Evolutionary conservation across 345 rosid genomes (phyloP), one percentile per base, ranked within the genome.

Genomic region (Euphorbia tirucalli): DNA sequence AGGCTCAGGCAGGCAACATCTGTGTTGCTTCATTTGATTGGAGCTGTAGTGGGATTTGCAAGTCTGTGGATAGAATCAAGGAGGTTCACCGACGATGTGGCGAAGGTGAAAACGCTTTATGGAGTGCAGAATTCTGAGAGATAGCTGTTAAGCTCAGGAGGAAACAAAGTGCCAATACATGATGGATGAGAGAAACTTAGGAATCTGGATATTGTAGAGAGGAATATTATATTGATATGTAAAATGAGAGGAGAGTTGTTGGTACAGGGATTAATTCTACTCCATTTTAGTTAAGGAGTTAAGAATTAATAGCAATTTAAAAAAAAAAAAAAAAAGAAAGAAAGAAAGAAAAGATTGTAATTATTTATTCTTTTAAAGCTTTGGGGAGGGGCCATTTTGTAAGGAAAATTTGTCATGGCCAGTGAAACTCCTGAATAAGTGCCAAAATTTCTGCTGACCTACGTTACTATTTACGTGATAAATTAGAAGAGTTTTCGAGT

Each of bases 1-100:
- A 89, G 74, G 97, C 94, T 25, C 98, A 91, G 76, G 98, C 98
- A 0, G 96, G 98, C 72, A 93, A 91, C 72, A 52, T 83, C 59
- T 93, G 97, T 24, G 91, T 88, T 75, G 98, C 98, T 74, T 92
- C 95, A 28, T 94, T 90, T 43, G 96, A 92, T 55, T 94, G 97
- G 97, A 87, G 80, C 73, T 94, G 96, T 82, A 89, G 97, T 14
- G 97, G 97, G 58, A 78, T 94, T 18, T 94, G 98, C 88, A 90
- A 75, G 80, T 90, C 97, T 3, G 92, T 84, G 0, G 97, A 92
- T 75, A 82, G 96, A 75, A 89, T 94, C 79, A 87, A 90, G 69
- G 98, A 90, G 74, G 96, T 90, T 77, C 95, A 90, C 77, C 83
- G 87, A 70, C 84, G 93, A 32, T 90, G 98, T 6, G 98, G 98